These are phyloP conservation scores for Lentinus brumalis DNA, from an alignment of 768 basidiomycete species.

Conservation along the genomic window DNA sequence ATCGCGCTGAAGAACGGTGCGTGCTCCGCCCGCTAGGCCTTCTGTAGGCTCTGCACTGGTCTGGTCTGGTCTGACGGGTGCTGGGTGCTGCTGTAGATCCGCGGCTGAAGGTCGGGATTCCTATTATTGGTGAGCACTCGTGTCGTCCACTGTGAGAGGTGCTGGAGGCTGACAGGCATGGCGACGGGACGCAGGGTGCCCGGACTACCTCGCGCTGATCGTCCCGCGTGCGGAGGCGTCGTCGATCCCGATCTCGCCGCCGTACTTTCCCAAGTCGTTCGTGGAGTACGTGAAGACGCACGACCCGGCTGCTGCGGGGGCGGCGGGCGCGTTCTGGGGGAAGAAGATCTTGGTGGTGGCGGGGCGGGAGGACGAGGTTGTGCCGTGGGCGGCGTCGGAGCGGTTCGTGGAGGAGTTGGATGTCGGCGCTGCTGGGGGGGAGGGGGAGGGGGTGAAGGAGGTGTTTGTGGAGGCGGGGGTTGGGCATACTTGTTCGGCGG, in stretches of 20 bases:
- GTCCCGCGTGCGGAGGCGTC: constrained; percentile 48
- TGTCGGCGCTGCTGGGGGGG: constrained; percentile 52
- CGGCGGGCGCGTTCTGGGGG: constrained; percentile 58
- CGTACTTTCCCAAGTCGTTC: constrained; percentile 60
- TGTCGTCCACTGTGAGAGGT: neutral
- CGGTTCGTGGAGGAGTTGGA: constrained; percentile 57
- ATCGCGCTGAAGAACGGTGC: constrained; percentile 52
- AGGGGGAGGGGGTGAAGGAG: constrained; percentile 51
- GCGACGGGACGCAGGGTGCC: constrained; percentile 82
- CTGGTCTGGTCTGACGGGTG: too few relatives aligned
- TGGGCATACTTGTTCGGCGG: constrained; percentile 62
- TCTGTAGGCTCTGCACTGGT: too few relatives aligned
- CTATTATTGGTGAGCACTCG: constrained; percentile 32
- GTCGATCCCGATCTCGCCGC: constrained; percentile 46
- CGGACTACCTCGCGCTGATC: constrained; percentile 63
- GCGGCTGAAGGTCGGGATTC: constrained; percentile 43
- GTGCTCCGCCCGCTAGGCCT: neutral
- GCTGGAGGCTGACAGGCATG: constrained; percentile 15
- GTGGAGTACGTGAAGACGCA: constrained; percentile 43
- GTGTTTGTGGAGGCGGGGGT: constrained; percentile 54
- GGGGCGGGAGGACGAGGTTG: constrained; percentile 62
- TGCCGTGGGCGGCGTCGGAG: constrained; percentile 64
- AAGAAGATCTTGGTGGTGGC: constrained; percentile 76
- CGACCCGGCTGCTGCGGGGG: constrained; percentile 44
- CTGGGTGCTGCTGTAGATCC: constrained; percentile 34